Base-by-base conservation (phyloP, 805 yeast genomes). In the Nakazawaea peltata region DNA sequence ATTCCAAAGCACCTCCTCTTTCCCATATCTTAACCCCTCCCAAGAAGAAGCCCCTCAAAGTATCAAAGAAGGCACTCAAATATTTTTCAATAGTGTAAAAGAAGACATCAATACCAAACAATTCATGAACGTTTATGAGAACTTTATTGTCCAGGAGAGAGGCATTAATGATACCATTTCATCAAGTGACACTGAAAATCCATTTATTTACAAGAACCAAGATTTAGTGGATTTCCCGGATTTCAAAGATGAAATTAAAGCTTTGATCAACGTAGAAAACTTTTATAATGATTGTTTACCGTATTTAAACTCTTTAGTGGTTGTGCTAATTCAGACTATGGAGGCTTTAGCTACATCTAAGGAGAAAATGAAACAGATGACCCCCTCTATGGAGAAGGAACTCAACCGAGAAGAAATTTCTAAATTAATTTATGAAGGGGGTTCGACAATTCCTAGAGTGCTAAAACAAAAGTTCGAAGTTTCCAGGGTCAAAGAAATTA, bases 31-130 rank as follows among this genome's bases (percentile, higher is more conserved):
- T 24, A 61, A 54, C 19, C 51, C 53, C 13, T 61, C 52, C 5
- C 56, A 55, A 2, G 50, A 41, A n/a, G 54, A 50, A 22, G 74
- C 77, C 0, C 97, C 97, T 0, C 67, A 59, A 26, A 86, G 94
- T 41, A 76, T 88, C 19, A 63, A 69, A 30, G 95, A 90, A 51
- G 96, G 96, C 0, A 68, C 84, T 17, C 70, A 71, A 11, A 69
- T 90, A 7, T 70, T 85, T 41, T 65, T 69, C 19, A 59, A 71
- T 9, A 72, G 81, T 12, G 69, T 84, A 2, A 65, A 74, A 37
- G 80, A 81, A 16, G 77, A 82, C 31, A 70, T 83, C 36, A 70
- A 78, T n/a, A 64, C 74, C 12, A 68, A 74, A 40, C 87, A 88
- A 48, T 55, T 88, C 29, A 78, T 87, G 76, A 54, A 65, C 19